Evolutionary conservation across 2,329 filamentous ascomycete species (phyloP).

Genomic region (Botrytis sinoallii): DNA sequence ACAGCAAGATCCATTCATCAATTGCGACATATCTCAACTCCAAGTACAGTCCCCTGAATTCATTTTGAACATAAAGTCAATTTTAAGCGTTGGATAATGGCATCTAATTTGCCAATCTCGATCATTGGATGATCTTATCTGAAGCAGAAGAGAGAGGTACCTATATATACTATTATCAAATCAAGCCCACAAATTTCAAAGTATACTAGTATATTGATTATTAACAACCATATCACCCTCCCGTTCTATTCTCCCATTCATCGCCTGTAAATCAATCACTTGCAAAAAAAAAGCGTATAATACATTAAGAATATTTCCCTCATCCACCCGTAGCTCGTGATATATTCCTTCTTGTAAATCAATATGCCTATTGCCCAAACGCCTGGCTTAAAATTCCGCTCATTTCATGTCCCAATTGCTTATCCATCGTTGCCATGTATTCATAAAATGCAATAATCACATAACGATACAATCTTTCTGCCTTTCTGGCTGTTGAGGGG

Average conservation of each 20-base stretch:
- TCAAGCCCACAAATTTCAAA: background rate
- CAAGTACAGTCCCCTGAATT: background rate
- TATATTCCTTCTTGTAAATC: background rate
- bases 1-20: background rate
- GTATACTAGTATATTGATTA: background rate
- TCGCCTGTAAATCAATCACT: background rate
- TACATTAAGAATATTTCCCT: background rate
- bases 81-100: background rate
- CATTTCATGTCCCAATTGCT: background rate
- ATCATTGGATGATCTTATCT: background rate
- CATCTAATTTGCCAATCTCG: background rate
- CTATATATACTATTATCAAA: background rate
- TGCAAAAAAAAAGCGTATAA: background rate
- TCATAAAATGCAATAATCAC: constrained; percentile 22
- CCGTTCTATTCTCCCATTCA: background rate
- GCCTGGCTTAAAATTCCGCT: background rate
- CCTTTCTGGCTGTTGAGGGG: constrained; percentile 13
- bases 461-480: constrained; percentile 34
- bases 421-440: background rate
- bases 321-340: background rate
- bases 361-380: constrained; percentile 2
- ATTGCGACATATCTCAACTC: background rate
- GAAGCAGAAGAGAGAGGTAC: background rate
- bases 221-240: background rate
- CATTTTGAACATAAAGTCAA: background rate